Evolutionary conservation across 441 rosid genomes (phyloP), one percentile per base, ranked within the genome.

Genomic region (Gossypium laxum): DNA sequence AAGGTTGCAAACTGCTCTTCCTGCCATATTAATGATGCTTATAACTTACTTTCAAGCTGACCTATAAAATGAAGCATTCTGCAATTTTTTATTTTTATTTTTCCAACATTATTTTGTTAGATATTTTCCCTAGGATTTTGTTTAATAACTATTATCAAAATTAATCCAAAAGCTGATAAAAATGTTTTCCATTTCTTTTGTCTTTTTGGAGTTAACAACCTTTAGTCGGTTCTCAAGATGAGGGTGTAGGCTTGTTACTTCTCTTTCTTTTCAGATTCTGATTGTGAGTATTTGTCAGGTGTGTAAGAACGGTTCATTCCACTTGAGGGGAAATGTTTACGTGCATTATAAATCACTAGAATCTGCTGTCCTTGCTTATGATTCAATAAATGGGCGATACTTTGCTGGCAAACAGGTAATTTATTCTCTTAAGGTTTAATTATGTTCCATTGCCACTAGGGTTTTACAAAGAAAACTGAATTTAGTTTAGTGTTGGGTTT

Each of bases 361-460:
- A 77, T 89, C 97, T 32, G 91, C 97, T 71, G 67, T 84, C 28
- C 82, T 82, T 71, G 96, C 96, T 65, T 89, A 80, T 72, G 83
- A 78, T 26, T 82, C 91, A 48, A 66, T 87, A 59, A 89, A 84
- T 69, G 94, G 96, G 72, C 92, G 97, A 70, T 94, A 85, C 79
- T 94, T 94, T 79, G 98, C 97, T 76, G 89, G 96, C 7, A 94
- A 86, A 80, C 98, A 85, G 97, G 97, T 94, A 85, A 24, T 65
- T 19, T 24, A 6, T 72, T 18, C 69, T 41, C 34, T 71, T 43
- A 22, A 71, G 71, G 21, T 67, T 67, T 51, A 24, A 45, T 41
- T 11, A 19, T 54, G 51, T 74, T 15, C 45, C 43, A 14, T 50
- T 15, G 3, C 71, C 22, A 48, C 58, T 3, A 48, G 7, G 18